Percentiles rank a stretch among this genome's conserved stretches.
These are phyloP conservation scores for Diaporthe sp. DNA, from an alignment of 2,329 filamentous ascomycete species.

Conservation along the genomic window DNA sequence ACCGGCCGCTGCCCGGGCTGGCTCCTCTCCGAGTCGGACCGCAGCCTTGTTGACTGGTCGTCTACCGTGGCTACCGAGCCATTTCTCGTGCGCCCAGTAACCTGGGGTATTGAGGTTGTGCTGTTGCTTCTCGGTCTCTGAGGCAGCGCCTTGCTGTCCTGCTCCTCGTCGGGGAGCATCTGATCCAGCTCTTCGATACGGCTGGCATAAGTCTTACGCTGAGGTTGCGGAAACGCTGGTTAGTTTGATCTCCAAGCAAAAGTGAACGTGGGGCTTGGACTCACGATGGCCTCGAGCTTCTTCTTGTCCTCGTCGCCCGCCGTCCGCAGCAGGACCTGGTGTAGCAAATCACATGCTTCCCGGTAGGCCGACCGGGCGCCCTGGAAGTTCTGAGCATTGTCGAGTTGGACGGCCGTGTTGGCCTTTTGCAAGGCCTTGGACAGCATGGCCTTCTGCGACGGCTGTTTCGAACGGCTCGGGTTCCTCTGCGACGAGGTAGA, in stretches of 20 bases:
- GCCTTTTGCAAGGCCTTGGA: slow-evolving; percentile 96
- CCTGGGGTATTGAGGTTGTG: slow-evolving; percentile 50
- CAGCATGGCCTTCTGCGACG: slow-evolving; percentile 93
- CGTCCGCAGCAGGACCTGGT: slow-evolving; percentile 88
- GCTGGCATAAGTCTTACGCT: slow-evolving; percentile 91
- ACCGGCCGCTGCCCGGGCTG: slow-evolving; percentile 43
- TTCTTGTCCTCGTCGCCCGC: slow-evolving; percentile 87
- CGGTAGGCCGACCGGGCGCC: slow-evolving; percentile 90
- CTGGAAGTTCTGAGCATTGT: slow-evolving; percentile 96
- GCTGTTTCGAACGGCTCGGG: slow-evolving; percentile 55
- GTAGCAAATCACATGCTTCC: slow-evolving; percentile 89
- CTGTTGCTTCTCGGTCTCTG: slow-evolving; percentile 70
- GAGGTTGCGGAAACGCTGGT: slow-evolving; percentile 38
- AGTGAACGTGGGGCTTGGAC: slow-evolving; percentile 49
- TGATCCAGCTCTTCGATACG: slow-evolving; percentile 89
- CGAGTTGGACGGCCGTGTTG: slow-evolving; percentile 93
- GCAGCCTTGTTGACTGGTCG: slow-evolving; percentile 54
- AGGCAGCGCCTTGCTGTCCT: slow-evolving; percentile 82
- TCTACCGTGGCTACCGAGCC: slow-evolving; percentile 29
- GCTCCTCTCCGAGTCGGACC: slow-evolving; percentile 52
- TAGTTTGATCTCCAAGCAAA: not conserved
- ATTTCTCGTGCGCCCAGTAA: slow-evolving; percentile 49
- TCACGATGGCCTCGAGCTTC: slow-evolving; percentile 93
- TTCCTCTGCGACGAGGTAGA: slow-evolving; percentile 50
- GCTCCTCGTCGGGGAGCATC: slow-evolving; percentile 68